A percentile compares a stretch with the other conserved stretches of the same genome.
phyloP scores from a whole-genome alignment of 1,284 basidiomycete genomes.

The Ustilago bromivora region DNA sequence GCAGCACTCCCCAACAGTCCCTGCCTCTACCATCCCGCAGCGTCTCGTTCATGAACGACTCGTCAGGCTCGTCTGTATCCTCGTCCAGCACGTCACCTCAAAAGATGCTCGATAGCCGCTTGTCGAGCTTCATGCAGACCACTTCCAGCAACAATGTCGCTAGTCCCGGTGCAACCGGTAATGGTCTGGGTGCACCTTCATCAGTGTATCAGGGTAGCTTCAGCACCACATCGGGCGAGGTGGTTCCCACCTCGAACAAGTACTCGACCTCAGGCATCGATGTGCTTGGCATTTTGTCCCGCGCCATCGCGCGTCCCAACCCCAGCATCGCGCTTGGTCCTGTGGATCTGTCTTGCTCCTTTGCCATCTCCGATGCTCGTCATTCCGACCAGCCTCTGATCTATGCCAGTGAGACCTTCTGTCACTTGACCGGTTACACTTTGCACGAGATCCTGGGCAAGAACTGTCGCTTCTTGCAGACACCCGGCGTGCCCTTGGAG shows the following conservation, averaged over 20 bases:
- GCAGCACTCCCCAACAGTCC: conserved; percentile 20
- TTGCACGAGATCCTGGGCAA: conserved; percentile 72
- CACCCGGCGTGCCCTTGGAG: conserved; percentile 77
- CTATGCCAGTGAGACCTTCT: conserved; percentile 86
- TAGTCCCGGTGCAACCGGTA: background rate
- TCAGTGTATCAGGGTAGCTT: conserved; percentile 42
- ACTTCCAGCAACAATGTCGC: background rate
- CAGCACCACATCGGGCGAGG: conserved; percentile 36
- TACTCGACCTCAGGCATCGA: conserved; percentile 93
- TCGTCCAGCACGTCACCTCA: conserved; percentile 37
- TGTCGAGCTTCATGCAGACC: conserved; percentile 21
- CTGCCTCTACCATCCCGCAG: conserved; percentile 27
- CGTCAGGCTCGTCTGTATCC: conserved; percentile 42
- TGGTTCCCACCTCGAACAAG: conserved; percentile 64
- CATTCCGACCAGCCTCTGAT: conserved; percentile 85
- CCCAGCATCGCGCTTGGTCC: conserved; percentile 86
- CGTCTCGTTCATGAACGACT: conserved; percentile 43
- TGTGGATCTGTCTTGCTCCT: conserved; percentile 89
- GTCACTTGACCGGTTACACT: conserved; percentile 83
- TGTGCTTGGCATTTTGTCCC: conserved; percentile 82
- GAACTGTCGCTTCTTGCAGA: conserved; percentile 74
- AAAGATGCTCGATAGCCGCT: conserved; percentile 38
- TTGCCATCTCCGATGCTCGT: conserved; percentile 86
- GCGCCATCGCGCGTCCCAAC: conserved; percentile 80
- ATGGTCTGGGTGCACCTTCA: conserved; percentile 11